A percentile compares a stretch with the other conserved stretches of the same genome.
Evolutionary conservation across 345 rosid species (phyloP).

Genomic region (Anacardium occidentale): DNA sequence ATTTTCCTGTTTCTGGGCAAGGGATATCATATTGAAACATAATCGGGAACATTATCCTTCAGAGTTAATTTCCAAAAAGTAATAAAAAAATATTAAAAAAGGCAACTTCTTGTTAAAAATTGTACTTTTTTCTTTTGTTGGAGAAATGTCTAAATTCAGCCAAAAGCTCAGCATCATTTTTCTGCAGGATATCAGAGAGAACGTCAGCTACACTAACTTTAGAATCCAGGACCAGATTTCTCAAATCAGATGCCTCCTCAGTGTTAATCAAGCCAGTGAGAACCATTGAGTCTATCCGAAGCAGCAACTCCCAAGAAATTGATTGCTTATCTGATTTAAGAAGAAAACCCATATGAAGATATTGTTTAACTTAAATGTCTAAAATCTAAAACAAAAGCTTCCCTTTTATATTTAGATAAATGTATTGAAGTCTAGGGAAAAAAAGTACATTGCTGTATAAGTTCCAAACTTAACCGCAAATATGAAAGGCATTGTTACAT

Average conservation of each 20-base stretch:
- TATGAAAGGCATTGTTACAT: not conserved
- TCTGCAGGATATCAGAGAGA: conserved; percentile 41
- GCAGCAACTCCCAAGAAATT: conserved; percentile 62
- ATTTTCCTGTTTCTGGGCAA: not conserved
- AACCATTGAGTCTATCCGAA: conserved; percentile 75
- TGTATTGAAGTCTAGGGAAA: conserved; percentile 1
- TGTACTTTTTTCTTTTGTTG: conserved; percentile 49
- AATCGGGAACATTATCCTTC: not conserved
- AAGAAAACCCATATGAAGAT: conserved; percentile 9
- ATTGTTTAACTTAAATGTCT: conserved; percentile 2
- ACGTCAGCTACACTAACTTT: conserved; percentile 47
- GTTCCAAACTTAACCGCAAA: not conserved
- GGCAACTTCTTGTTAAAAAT: not conserved
- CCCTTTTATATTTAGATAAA: not conserved
- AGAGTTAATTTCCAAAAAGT: too few species aligned
- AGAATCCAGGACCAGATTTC: conserved; percentile 47
- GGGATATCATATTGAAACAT: not conserved
- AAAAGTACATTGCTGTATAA: not conserved
- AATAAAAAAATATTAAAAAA: not conserved
- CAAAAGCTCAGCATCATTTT: conserved; percentile 57
- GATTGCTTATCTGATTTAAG: conserved; percentile 51
- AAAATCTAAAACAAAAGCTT: conserved; percentile 7
- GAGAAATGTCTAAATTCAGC: conserved; percentile 58
- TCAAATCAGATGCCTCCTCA: conserved; percentile 62
- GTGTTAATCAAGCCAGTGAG: conserved; percentile 48